Base-by-base conservation (phyloP, 208 protist genomes). In the Crithidia mellificae region DNA sequence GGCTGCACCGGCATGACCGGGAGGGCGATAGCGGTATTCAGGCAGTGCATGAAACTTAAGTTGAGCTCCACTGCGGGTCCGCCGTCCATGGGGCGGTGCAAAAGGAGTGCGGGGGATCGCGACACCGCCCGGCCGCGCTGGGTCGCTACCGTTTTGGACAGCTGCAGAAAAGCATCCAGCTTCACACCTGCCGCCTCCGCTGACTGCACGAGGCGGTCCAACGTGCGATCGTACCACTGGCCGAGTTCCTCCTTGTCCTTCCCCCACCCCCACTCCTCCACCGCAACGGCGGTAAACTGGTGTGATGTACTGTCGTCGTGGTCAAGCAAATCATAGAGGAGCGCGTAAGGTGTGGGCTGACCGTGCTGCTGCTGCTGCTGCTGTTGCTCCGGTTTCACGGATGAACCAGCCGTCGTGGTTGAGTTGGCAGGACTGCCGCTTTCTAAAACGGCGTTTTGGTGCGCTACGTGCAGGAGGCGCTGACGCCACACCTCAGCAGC, bases 181-280 rank as follows among this genome's bases (percentile, higher is more conserved):
- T 29, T 25, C 6, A 67, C n/a, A 20, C 63, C 56, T 6, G 29
- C 39, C 27, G 20, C 25, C 8, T 66, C 53, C 6, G 62, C 38
- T 32, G 58, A 57, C 12, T 47, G 30, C 7, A 66, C 44, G 3
- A 87, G 32, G 27, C 24, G 49, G 47, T 67, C 62, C 6, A 91
- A 41, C 52, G 59, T 53, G 11, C 34, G 50, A 44, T 91, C 85
- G 41, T 85, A 88, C 85, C 85, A 91, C 53, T 62, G 64, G 6
- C 12, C 63, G 19, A 75, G 56, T 9, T 66, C 73, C 24, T 81
- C 68, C n/a, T 44, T 69, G 30, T 41, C 59, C 9, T n/a, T 52
- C 15, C 63, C 65, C 64, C 85, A 82, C 19, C 24, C 63, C 59
- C 71, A 77, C n/a, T 80, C 52, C 24, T 85, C 72, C 30, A 88